Evolutionary conservation across 2,329 filamentous ascomycete genomes (phyloP).

Genomic region (Aspergillus calidoustus): DNA sequence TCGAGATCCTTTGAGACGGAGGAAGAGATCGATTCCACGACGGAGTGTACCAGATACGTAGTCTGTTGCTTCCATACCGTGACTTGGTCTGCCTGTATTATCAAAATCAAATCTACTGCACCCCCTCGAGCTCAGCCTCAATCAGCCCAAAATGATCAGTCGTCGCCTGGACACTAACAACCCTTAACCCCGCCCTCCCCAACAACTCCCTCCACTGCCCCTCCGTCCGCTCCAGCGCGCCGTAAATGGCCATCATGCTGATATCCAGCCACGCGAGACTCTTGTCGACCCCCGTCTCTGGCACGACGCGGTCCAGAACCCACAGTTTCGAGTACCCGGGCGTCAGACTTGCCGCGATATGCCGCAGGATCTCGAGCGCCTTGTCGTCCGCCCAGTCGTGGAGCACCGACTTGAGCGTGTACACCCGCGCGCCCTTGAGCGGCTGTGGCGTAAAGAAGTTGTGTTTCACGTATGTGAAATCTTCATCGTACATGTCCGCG

Average conservation of each 20-base stretch:
- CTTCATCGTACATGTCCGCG: not conserved
- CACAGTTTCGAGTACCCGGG: slow-evolving; percentile 17
- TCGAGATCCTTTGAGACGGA: not conserved
- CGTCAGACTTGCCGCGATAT: not conserved
- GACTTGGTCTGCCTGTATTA: no score
- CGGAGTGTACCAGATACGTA: no score
- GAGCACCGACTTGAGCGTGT: not conserved
- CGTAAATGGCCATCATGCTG: slow-evolving; percentile 9
- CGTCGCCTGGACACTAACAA: not conserved
- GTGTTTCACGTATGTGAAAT: not conserved
- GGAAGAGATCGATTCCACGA: no score
- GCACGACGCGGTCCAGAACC: slow-evolving; percentile 11
- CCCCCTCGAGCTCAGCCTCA: not conserved
- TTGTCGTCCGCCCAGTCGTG: slow-evolving; percentile 45
- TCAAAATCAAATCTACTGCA: not conserved
- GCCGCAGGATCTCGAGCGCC: slow-evolving; percentile 1
- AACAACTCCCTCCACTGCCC: slow-evolving; percentile 6
- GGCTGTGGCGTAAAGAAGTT: slow-evolving; percentile 1
- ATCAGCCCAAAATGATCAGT: slow-evolving; percentile 1
- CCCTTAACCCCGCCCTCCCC: slow-evolving; percentile 2
- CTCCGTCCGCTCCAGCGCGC: slow-evolving; percentile 13
- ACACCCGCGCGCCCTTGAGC: not conserved
- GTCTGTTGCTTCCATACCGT: no score
- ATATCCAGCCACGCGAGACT: slow-evolving; percentile 7
- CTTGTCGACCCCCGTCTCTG: slow-evolving; percentile 4